Base-by-base conservation (phyloP, 805 yeast genomes). In the Priceomyces castillae region DNA sequence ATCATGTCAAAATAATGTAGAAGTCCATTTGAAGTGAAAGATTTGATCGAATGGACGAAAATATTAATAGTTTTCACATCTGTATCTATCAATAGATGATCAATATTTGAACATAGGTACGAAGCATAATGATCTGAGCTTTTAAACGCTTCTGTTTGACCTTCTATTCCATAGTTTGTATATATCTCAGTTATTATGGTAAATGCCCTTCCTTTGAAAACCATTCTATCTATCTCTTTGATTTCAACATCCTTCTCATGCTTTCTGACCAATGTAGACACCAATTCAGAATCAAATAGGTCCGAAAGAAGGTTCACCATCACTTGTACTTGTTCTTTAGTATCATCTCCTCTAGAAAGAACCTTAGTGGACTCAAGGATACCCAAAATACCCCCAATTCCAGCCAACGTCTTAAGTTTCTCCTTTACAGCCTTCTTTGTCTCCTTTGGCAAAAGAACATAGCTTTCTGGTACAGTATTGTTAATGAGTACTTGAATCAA, bases 151-250 rank as follows among this genome's bases (percentile, higher is more conserved):
- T 40, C 37, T 23, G 42, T 26, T 9, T 41, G 38, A 19, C 39
- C 40, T 3, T 44, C 48, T 22, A 55, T 30, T 16, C 42, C 46
- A 18, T 18, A 22, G 7, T 33, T 25, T 12, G 37, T 3, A 17
- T 31, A 38, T 4, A 52, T 48, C 43, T 68, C 72, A 26, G 55
- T 57, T 12, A 59, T 46, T 11, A 60, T 40, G 1, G 66, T 43
- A 35, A 55, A 62, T 9, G 51, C 40, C 37, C 51, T 57, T 0
- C 74, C 74, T 35, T 57, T 66, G 47, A 62, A 70, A 7, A 71
- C n/a, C 4, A 70, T 49, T 39, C 64, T 64, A 38, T 68, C 73
- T n/a, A 66, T 46, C 43, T 70, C 74, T 35, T 58, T 59, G 7
- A 46, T 26, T 25, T 57, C 58, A 5, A 54, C 20, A 2, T 43